Base-by-base conservation (phyloP, 805 yeast genomes). In the Myxozyma neglecta region DNA sequence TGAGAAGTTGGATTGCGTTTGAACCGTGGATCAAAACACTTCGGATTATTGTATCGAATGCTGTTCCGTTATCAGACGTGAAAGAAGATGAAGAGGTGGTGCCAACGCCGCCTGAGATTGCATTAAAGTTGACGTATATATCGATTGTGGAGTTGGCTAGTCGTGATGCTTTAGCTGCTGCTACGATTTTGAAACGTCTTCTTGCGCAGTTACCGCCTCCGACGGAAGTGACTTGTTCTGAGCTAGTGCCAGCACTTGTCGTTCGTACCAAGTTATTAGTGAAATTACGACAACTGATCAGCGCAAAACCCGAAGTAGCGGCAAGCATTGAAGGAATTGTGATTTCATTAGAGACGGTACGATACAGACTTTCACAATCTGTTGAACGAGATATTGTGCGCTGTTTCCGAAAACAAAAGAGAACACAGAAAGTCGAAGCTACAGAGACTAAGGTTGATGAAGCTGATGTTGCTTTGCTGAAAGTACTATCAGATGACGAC, bases 131-230 rank as follows among this genome's bases (percentile, higher is more conserved):
- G 24, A 53, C 57, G n/a, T 60, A 52, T 35, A 24, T 63, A 18
- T 59, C 66, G n/a, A 44, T 63, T 34, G 36, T 18, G 4, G 39
- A 36, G 5, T 56, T 60, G 11, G 64, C 61, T 7, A 18, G 18
- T 10, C 35, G 53, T 5, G 44, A 44, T 14, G 45, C 60, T 8
- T 47, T 42, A 9, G 50, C 53, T 6, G 54, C 64, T 0, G 56
- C 40, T 11, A 14, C 16, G 13, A 9, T 32, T 11, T 8, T 63
- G 29, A 53, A 47, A 8, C 18, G 32, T 4, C 35, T 63, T 36
- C 42, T 60, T 16, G n/a, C 45, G 24, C 49, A 34, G 13, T 46
- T 63, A 10, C 66, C 66, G 13, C 57, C 64, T 16, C 66, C 66
- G 35, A 34, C 44, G 6, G 53, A 53, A 18, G 64, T 56, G 14